These are phyloP conservation scores for Penicillium roqueforti DNA, from an alignment of 495 filamentous ascomycete genomes.

Conservation along the genomic window DNA sequence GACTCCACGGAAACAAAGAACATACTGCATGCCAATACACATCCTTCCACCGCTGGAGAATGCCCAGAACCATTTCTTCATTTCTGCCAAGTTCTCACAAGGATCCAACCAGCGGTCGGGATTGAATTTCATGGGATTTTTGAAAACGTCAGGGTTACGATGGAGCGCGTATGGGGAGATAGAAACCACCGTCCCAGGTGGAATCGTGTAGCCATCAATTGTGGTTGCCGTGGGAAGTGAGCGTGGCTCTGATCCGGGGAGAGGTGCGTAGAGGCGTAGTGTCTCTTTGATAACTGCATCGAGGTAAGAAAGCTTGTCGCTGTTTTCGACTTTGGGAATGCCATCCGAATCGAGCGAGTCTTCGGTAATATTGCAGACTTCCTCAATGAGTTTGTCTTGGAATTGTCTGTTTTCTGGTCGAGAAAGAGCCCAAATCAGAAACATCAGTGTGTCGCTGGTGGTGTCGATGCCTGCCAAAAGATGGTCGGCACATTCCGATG, in stretches of 20 bases:
- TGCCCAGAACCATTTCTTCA: constrained; percentile 67
- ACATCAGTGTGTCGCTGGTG: constrained; percentile 35
- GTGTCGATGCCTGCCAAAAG: constrained; percentile 31
- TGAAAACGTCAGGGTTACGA: constrained; percentile 51
- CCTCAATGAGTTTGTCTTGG: constrained; percentile 24
- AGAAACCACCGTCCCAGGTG: constrained; percentile 56
- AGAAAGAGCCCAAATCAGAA: constrained; percentile 33
- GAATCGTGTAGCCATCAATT: constrained; percentile 43
- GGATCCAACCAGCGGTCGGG: constrained; percentile 53
- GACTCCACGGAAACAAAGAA: neutral
- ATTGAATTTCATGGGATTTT: constrained; percentile 49
- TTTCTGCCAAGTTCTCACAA: constrained; percentile 36
- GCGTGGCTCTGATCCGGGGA: constrained; percentile 65
- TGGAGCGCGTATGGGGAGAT: constrained; percentile 62
- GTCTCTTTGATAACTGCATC: constrained; percentile 69
- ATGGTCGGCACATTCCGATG: constrained; percentile 29
- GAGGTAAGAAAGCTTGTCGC: constrained; percentile 57
- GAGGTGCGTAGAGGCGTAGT: constrained; percentile 60
- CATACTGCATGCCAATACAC: constrained; percentile 63
- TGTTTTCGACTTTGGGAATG: constrained; percentile 39
- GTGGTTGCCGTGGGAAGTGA: constrained; percentile 10
- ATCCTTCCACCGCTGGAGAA: constrained; percentile 74
- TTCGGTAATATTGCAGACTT: constrained; percentile 11
- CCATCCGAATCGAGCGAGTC: neutral
- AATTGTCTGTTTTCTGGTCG: constrained; percentile 21